Percentiles rank a stretch among this genome's conserved stretches.
phyloP scores from a whole-genome alignment of 768 basidiomycete genomes.

The Leccinum obscurum region DNA sequence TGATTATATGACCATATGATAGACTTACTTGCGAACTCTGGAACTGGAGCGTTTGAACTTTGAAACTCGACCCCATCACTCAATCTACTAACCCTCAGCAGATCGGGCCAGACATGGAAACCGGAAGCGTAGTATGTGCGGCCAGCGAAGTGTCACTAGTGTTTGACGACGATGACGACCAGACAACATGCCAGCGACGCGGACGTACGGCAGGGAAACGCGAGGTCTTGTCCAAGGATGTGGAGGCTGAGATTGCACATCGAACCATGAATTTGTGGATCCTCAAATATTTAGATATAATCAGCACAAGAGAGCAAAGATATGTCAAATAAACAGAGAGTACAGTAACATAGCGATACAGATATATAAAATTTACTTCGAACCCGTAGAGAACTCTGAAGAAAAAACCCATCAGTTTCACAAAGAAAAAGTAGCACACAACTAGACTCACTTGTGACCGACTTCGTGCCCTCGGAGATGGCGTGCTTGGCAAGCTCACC shows the following conservation, averaged over 20 bases:
- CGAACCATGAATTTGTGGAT: neutral
- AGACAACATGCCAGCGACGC: neutral
- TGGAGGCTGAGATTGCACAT: too few relatives aligned
- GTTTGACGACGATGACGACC: too few relatives aligned
- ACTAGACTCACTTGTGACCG: conserved; percentile 57
- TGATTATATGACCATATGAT: neutral
- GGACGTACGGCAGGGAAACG: too few relatives aligned
- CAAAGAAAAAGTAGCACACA: neutral
- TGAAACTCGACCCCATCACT: neutral
- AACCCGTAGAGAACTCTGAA: conserved; percentile 60
- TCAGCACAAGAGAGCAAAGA: conserved; percentile 12
- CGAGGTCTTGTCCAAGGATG: too few relatives aligned
- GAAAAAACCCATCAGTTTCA: conserved; percentile 15
- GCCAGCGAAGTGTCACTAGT: neutral
- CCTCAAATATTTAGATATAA: neutral
- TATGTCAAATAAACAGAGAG: conserved; percentile 32
- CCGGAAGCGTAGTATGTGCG: neutral
- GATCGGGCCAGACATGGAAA: neutral
- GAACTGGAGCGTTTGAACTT: neutral
- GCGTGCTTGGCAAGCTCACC: conserved; percentile 88
- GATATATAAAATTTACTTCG: conserved; percentile 43
- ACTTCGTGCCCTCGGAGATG: conserved; percentile 82
- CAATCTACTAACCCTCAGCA: neutral
- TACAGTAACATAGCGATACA: conserved; percentile 31
- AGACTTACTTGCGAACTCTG: neutral